Percentiles rank a stretch among this genome's conserved stretches.
phyloP scores from a whole-genome alignment of 75 land plant genomes.

The Pinus albicaulis region DNA sequence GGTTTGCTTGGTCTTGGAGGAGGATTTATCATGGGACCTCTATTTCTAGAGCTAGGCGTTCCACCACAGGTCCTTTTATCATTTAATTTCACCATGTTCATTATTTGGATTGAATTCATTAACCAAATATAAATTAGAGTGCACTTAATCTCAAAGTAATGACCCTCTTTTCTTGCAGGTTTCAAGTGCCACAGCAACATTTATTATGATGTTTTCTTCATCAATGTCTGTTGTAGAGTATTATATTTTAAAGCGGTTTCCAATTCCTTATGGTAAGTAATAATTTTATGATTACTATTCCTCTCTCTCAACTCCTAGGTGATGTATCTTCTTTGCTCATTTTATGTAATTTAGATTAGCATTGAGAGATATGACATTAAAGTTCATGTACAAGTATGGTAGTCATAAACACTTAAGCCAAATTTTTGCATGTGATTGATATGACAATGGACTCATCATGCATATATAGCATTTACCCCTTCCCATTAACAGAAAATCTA shows the following conservation, averaged over 20 bases:
- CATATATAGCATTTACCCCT: no score
- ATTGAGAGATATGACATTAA: no score
- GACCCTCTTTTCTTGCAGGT: slow-evolving; percentile 33
- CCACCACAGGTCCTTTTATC: slow-evolving; percentile 54
- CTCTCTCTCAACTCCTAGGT: no score
- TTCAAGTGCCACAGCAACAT: slow-evolving; percentile 67
- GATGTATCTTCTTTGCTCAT: no score
- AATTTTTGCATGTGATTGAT: no score
- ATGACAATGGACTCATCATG: no score
- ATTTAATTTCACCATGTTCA: neutral
- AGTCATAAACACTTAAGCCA: no score
- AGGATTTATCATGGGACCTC: slow-evolving; percentile 64
- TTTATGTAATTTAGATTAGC: no score
- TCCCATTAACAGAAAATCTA: no score
- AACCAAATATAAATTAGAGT: neutral
- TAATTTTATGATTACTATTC: no score
- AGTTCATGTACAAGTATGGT: no score
- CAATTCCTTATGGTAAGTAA: slow-evolving; percentile 61
- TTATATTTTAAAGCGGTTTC: slow-evolving; percentile 59
- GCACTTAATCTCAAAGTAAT: neutral
- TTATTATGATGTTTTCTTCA: slow-evolving; percentile 65
- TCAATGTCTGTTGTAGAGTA: slow-evolving; percentile 79
- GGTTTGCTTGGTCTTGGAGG: slow-evolving; percentile 72
- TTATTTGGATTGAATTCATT: neutral
- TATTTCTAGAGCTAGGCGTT: slow-evolving; percentile 60